Evolutionary conservation across 2,329 filamentous ascomycete genomes (phyloP).

Genomic region (Colletotrichum sp.): DNA sequence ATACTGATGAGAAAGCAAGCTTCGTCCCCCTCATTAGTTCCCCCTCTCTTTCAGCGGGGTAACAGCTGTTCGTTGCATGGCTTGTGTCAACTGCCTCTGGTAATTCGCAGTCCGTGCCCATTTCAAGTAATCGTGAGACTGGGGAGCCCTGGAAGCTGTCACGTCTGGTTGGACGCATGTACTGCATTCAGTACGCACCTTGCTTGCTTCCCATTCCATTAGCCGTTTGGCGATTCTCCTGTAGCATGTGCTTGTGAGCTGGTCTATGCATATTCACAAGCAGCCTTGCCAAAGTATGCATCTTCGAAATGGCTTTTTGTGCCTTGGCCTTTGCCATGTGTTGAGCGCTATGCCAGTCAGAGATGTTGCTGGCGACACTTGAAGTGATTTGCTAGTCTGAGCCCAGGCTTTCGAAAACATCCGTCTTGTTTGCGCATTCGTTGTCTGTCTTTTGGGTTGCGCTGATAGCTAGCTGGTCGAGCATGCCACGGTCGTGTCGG

Average conservation of each 20-base stretch:
- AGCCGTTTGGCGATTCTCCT: not conserved
- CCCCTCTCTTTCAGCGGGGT: constrained; percentile 1
- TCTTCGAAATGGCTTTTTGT: not conserved
- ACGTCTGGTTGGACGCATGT: not conserved
- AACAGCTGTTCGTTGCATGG: not conserved
- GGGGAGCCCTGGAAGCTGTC: not conserved
- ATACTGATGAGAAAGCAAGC: not conserved
- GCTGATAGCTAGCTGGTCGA: not conserved
- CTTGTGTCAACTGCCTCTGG: not conserved
- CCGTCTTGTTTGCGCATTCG: not conserved
- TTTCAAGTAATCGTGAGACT: not conserved
- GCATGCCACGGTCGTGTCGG: not conserved
- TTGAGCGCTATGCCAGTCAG: not conserved
- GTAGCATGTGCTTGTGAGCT: not conserved
- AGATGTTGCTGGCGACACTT: not conserved
- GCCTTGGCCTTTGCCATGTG: not conserved
- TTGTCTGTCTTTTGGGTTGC: not conserved
- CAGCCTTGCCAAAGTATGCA: not conserved
- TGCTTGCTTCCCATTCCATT: not conserved
- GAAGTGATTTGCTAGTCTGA: not conserved
- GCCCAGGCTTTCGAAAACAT: not conserved
- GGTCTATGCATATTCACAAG: not conserved
- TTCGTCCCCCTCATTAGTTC: not conserved
- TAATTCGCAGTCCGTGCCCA: not conserved
- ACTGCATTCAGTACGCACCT: not conserved